Evolutionary conservation across 1,139 yeast species (phyloP).

Genomic region (Geotrichum cucujoidarum): DNA sequence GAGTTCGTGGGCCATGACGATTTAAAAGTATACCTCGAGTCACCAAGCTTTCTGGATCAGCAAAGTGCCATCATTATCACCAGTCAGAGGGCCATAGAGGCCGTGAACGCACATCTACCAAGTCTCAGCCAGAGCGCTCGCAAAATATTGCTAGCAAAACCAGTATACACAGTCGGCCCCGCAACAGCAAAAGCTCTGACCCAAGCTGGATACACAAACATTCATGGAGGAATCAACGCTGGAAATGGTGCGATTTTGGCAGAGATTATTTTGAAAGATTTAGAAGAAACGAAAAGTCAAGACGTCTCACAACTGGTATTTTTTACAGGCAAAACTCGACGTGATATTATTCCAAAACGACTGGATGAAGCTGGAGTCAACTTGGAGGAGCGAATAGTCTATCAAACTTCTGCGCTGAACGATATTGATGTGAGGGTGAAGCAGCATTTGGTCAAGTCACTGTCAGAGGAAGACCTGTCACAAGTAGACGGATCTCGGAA

Average conservation of each 20-base stretch:
- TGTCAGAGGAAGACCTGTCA: constrained; percentile 43
- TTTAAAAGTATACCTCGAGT: constrained; percentile 43
- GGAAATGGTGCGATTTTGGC: constrained; percentile 78
- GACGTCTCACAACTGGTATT: constrained; percentile 53
- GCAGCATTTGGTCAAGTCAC: constrained; percentile 11
- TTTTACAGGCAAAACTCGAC: constrained; percentile 80
- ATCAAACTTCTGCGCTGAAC: constrained; percentile 53
- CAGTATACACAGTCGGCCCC: constrained; percentile 87
- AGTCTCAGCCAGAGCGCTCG: constrained; percentile 20
- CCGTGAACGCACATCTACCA: constrained; percentile 41
- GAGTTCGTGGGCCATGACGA: constrained; percentile 47
- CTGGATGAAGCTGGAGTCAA: constrained; percentile 44
- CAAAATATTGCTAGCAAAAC: constrained; percentile 35
- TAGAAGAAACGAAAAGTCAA: constrained; percentile 22
- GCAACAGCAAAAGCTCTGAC: constrained; percentile 65
- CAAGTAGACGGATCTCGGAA: neutral
- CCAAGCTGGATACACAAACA: constrained; percentile 58
- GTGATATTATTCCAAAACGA: constrained; percentile 71
- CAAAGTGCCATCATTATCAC: constrained; percentile 67
- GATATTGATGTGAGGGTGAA: constrained; percentile 20
- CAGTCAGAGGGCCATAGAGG: constrained; percentile 88
- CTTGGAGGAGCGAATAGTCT: constrained; percentile 63
- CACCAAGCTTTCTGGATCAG: constrained; percentile 40
- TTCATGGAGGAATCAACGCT: constrained; percentile 69
- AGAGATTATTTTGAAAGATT: constrained; percentile 52